Conservation (phyloP, 2,329 filamentous ascomycete genomes). For the Dactylonectria macrodidyma region DNA sequence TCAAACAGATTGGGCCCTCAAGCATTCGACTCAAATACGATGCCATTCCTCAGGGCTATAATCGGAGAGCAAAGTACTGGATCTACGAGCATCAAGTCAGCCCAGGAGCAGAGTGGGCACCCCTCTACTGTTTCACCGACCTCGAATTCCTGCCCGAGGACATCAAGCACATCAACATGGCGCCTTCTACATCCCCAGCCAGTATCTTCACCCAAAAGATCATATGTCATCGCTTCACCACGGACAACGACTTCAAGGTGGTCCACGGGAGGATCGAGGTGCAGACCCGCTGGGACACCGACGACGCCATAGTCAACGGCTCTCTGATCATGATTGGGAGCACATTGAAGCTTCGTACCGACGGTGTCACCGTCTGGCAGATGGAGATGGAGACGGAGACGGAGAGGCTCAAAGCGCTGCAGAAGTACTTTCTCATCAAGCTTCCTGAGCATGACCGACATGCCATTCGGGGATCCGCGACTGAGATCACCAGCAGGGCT, state of each 20-base stretch:
- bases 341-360: slow-evolving; percentile 60
- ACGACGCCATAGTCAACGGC: slow-evolving; percentile 48
- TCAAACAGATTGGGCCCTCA: slow-evolving; percentile 59
- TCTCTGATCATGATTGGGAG: slow-evolving; percentile 60
- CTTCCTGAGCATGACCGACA: slow-evolving; percentile 62
- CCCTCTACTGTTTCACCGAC: slow-evolving; percentile 67
- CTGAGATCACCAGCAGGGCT: slow-evolving; percentile 33
- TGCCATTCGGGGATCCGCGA: slow-evolving; percentile 61
- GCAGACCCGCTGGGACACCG: slow-evolving; percentile 52
- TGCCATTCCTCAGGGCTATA: slow-evolving; percentile 50
- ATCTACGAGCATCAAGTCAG: slow-evolving; percentile 51
- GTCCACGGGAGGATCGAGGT: slow-evolving; percentile 60
- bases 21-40: slow-evolving; percentile 61
- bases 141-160: slow-evolving; percentile 63
- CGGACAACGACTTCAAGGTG: slow-evolving; percentile 59
- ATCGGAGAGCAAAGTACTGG: slow-evolving; percentile 55
- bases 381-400: slow-evolving; percentile 61
- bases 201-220: slow-evolving; percentile 58
- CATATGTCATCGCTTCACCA: slow-evolving; percentile 50
- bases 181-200: slow-evolving; percentile 50
- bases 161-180: slow-evolving; percentile 63
- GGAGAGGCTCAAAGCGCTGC: slow-evolving; percentile 64
- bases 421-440: slow-evolving; percentile 64
- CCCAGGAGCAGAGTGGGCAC: slow-evolving; percentile 57
- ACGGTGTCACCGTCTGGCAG: slow-evolving; percentile 56